phyloP scores from a whole-genome alignment of 805 yeast species.

The Lipomyces yamanashiensis region DNA sequence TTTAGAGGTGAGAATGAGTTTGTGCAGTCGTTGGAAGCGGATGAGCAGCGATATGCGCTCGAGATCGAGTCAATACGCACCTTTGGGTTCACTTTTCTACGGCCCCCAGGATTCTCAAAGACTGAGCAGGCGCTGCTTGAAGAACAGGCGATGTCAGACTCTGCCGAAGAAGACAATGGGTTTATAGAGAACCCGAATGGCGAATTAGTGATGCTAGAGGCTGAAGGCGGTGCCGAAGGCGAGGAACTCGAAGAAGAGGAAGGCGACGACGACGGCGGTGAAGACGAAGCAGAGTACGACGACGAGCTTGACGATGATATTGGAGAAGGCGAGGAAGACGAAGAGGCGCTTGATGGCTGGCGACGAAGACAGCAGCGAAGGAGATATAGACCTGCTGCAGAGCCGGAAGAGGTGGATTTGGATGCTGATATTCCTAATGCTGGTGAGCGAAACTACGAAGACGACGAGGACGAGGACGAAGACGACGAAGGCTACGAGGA shows the following conservation, averaged over 20 bases:
- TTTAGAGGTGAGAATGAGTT: not conserved
- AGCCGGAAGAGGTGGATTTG: conserved; percentile 37
- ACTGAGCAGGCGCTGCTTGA: conserved; percentile 51
- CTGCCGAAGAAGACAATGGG: conserved; percentile 47
- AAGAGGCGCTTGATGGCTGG: conserved; percentile 38
- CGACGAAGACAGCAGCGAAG: conserved; percentile 39
- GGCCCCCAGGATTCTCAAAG: conserved; percentile 64
- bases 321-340: conserved; percentile 41
- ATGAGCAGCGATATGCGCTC: conserved; percentile 17
- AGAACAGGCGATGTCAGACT: conserved; percentile 37
- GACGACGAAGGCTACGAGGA: conserved; percentile 5
- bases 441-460: conserved; percentile 41
- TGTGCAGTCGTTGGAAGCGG: conserved; percentile 15
- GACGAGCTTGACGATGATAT: conserved; percentile 37
- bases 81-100: conserved; percentile 55
- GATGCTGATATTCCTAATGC: conserved; percentile 40
- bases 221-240: conserved; percentile 40
- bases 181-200: conserved; percentile 43
- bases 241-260: conserved; percentile 39
- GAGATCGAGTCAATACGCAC: conserved; percentile 45
- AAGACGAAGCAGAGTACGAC: conserved; percentile 35
- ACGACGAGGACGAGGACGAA: conserved; percentile 27
- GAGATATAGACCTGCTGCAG: conserved; percentile 11
- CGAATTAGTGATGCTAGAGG: conserved; percentile 17
- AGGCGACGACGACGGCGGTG: conserved; percentile 39